Evolutionary conservation across 83 land plant species (phyloP).

Genomic region (Thuja plicata): DNA sequence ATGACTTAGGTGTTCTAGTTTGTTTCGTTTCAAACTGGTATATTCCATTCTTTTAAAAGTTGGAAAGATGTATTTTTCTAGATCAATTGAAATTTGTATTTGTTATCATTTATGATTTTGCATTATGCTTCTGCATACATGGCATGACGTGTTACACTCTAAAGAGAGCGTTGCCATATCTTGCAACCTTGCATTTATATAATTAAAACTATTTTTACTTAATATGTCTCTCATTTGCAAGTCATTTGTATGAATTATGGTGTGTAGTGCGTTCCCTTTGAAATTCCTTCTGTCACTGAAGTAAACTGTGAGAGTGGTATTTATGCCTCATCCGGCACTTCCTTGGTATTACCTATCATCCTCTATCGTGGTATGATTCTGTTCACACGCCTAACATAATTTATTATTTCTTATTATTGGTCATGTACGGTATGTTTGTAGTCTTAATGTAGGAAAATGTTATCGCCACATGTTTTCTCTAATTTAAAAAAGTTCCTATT

Average conservation of each 20-base stretch:
- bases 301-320: not conserved
- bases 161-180: not conserved
- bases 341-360: not conserved
- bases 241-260: not conserved
- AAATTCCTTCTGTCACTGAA: not conserved
- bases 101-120: not conserved
- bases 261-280: not conserved
- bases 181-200: too few species aligned
- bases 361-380: not conserved
- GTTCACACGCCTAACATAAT: not conserved
- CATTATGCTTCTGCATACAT: not conserved
- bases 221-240: not conserved
- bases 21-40: not conserved
- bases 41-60: not conserved
- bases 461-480: not conserved
- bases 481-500: not conserved
- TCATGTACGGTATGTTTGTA: not conserved
- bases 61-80: not conserved
- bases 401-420: not conserved
- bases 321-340: not conserved
- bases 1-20: not conserved
- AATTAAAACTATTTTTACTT: too few species aligned
- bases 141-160: not conserved
- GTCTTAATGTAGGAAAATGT: not conserved
- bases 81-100: not conserved